Conservation (phyloP, 2,329 filamentous ascomycete species). For the Endothia cerciana region DNA sequence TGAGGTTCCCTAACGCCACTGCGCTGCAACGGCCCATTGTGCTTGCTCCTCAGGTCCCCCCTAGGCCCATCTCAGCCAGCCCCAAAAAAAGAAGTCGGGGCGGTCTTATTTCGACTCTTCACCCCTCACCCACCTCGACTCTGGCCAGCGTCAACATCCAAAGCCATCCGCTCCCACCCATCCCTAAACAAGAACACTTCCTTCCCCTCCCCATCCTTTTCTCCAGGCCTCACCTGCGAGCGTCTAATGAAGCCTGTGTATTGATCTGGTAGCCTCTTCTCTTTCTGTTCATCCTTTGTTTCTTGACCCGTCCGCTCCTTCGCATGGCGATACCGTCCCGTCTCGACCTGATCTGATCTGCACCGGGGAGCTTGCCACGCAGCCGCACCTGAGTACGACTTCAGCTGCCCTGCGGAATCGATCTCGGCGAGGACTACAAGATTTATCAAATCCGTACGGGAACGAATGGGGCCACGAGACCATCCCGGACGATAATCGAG, state of each 20-base stretch:
- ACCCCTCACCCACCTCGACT: not conserved
- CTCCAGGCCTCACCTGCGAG: slow-evolving; percentile 32
- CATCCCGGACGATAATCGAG: slow-evolving; percentile 8
- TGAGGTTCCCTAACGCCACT: not conserved
- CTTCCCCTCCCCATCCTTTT: slow-evolving; percentile 25
- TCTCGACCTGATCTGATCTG: not conserved
- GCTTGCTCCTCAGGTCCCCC: not conserved
- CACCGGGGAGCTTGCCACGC: slow-evolving; percentile 10
- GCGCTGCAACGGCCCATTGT: not conserved
- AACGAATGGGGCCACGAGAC: slow-evolving; percentile 13
- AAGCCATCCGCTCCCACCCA: slow-evolving; percentile 17
- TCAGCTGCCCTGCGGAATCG: not conserved
- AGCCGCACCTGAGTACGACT: not conserved
- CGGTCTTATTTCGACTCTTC: slow-evolving; percentile 12
- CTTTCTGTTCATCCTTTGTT: slow-evolving; percentile 22
- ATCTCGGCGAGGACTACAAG: not conserved
- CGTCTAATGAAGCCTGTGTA: slow-evolving; percentile 38
- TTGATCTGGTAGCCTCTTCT: slow-evolving; percentile 32
- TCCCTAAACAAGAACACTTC: slow-evolving; percentile 21
- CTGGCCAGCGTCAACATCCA: slow-evolving; percentile 8
- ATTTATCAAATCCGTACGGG: not conserved
- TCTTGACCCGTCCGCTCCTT: slow-evolving; percentile 17
- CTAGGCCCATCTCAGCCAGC: slow-evolving; percentile 2
- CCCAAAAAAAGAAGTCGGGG: not conserved
- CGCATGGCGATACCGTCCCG: slow-evolving; percentile 10